phyloP scores from a whole-genome alignment of 257 asterid genomes.

The Solanum gracilifrons region DNA sequence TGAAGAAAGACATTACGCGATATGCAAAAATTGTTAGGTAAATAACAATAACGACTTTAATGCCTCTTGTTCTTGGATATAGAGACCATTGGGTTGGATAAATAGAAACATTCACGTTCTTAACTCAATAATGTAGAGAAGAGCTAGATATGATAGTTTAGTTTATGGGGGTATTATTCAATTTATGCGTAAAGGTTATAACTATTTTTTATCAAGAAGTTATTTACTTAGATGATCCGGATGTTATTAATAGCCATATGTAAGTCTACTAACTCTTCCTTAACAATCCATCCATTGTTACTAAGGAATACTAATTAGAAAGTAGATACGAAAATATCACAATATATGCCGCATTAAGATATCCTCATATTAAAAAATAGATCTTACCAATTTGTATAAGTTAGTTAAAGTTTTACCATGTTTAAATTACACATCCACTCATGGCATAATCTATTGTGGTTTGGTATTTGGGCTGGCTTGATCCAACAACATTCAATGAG shows the following conservation, averaged over 20 bases:
- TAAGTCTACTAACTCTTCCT: not conserved
- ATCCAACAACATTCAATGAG: not conserved
- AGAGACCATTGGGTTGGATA: not conserved
- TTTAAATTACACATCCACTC: too few species aligned
- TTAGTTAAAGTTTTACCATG: not conserved
- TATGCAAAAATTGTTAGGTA: too few species aligned
- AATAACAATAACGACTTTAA: not conserved
- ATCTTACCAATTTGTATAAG: not conserved
- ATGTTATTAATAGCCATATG: too few species aligned
- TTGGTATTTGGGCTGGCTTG: too few species aligned
- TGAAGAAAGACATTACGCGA: not conserved
- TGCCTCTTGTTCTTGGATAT: not conserved
- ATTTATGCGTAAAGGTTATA: too few species aligned
- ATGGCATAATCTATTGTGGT: too few species aligned
- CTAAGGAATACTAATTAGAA: not conserved
- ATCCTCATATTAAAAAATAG: too few species aligned
- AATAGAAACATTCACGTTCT: not conserved
- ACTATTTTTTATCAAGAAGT: too few species aligned
- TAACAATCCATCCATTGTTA: not conserved
- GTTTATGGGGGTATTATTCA: not conserved
- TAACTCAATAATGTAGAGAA: not conserved
- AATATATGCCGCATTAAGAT: not conserved
- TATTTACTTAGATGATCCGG: not conserved
- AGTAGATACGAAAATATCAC: not conserved
- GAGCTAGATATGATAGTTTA: not conserved